These are phyloP conservation scores for Puccinia coronata DNA, from an alignment of 1,284 basidiomycete species.

Conservation along the genomic window DNA sequence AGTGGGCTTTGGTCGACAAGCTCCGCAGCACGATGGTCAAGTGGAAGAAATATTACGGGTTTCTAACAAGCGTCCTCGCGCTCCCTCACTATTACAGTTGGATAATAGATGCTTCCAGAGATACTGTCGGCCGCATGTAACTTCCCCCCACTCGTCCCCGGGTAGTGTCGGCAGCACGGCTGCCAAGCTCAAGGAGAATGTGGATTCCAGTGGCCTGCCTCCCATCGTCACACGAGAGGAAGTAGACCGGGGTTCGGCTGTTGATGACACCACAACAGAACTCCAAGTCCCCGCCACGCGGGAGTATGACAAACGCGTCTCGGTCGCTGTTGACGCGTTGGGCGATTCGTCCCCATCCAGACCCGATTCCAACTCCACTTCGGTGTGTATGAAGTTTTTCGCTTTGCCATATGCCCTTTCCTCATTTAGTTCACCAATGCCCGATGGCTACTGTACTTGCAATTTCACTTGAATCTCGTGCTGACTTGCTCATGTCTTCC, in stretches of 20 bases:
- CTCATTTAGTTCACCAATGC: not conserved
- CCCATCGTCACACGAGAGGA: constrained; percentile 48
- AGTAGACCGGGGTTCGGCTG: constrained; percentile 4
- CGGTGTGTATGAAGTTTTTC: constrained; percentile 13
- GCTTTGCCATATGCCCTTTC: not conserved
- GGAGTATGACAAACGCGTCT: constrained; percentile 5
- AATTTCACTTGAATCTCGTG: not conserved
- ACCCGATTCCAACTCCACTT: constrained; percentile 15
- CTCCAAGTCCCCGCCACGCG: not conserved
- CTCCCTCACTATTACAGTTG: constrained; percentile 20
- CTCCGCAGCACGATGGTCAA: not conserved
- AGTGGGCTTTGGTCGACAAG: not conserved
- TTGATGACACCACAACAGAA: not conserved
- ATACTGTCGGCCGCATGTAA: not conserved
- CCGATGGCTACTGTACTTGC: too few species aligned
- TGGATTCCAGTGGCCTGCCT: constrained; percentile 33
- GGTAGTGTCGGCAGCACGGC: not conserved
- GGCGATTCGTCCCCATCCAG: constrained; percentile 12
- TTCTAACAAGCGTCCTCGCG: constrained; percentile 25
- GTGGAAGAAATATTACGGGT: not conserved
- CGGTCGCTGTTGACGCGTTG: constrained; percentile 12
- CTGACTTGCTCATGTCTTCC: not conserved
- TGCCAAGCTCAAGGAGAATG: not conserved
- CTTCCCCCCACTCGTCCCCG: constrained; percentile 12
- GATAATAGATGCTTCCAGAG: constrained; percentile 29